A percentile compares a stretch with the other conserved stretches of the same genome.
These are phyloP conservation scores for Teratosphaeria zuluensis DNA, from an alignment of 2,329 filamentous ascomycete species.

Conservation along the genomic window DNA sequence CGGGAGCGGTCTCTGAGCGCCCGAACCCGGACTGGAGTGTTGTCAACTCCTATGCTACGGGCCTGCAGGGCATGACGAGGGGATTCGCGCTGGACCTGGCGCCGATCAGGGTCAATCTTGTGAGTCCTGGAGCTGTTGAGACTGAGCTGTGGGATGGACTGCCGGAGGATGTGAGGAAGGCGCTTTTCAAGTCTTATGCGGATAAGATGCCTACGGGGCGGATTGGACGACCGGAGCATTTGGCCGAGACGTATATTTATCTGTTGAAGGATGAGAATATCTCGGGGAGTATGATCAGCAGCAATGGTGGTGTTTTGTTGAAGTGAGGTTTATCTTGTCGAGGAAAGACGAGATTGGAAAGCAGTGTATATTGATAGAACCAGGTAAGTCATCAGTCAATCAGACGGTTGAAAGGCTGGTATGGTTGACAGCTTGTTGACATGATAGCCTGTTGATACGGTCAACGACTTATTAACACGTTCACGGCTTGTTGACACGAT, in stretches of 20 bases:
- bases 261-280: slow-evolving; percentile 39
- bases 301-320: slow-evolving; percentile 21
- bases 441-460: too few relatives aligned
- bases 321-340: slow-evolving; percentile 3
- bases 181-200: slow-evolving; percentile 16
- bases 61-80: slow-evolving; percentile 43
- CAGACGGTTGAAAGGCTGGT: too few relatives aligned
- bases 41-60: slow-evolving; percentile 40
- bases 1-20: slow-evolving; percentile 42
- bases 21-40: slow-evolving; percentile 45
- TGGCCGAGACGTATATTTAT: slow-evolving; percentile 41
- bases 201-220: slow-evolving; percentile 25
- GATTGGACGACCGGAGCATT: slow-evolving; percentile 32
- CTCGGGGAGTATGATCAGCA: slow-evolving; percentile 35
- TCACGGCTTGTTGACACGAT: too few relatives aligned
- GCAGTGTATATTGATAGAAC: too few relatives aligned
- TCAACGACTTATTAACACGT: too few relatives aligned
- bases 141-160: slow-evolving; percentile 34
- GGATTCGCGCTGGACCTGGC: slow-evolving; percentile 53
- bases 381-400: too few relatives aligned
- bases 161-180: slow-evolving; percentile 15
- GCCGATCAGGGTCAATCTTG: slow-evolving; percentile 54
- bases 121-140: slow-evolving; percentile 45
- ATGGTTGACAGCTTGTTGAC: too few relatives aligned
- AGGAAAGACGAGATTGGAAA: not conserved